Evolutionary conservation across 352 stramenopile species (phyloP).

Genomic region (Pythium insidiosum): DNA sequence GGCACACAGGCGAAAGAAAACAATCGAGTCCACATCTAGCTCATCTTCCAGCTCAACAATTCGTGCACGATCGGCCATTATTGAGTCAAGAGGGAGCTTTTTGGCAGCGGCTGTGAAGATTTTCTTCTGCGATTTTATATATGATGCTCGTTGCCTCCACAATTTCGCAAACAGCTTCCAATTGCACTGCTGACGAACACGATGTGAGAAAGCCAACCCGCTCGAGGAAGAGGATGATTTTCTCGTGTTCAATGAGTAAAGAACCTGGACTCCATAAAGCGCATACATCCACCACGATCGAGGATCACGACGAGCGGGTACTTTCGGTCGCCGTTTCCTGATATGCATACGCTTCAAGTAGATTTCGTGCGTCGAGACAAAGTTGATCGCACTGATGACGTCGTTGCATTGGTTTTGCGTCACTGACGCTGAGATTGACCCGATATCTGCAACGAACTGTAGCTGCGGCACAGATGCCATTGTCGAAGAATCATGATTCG

Average conservation of each 20-base stretch:
- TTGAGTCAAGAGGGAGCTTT: slow-evolving; percentile 35
- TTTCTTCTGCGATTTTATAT: slow-evolving; percentile 71
- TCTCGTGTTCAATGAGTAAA: slow-evolving; percentile 46
- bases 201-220: too few relatives aligned
- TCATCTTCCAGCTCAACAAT: slow-evolving; percentile 62
- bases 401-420: slow-evolving; percentile 73
- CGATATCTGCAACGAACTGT: slow-evolving; percentile 61
- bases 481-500: slow-evolving; percentile 70
- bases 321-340: slow-evolving; percentile 45
- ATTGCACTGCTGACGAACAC: slow-evolving; percentile 18
- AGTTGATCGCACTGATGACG: slow-evolving; percentile 68
- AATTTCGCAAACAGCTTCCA: slow-evolving; percentile 59
- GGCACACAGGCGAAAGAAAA: slow-evolving; percentile 73
- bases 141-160: slow-evolving; percentile 58
- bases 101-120: slow-evolving; percentile 48
- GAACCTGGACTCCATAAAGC: slow-evolving; percentile 50
- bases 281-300: slow-evolving; percentile 77
- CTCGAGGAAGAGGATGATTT: too few relatives aligned
- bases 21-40: slow-evolving; percentile 67
- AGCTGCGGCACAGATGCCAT: slow-evolving; percentile 57
- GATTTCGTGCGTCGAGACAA: slow-evolving; percentile 69
- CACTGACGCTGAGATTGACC: slow-evolving; percentile 53
- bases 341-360: slow-evolving; percentile 81
- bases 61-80: slow-evolving; percentile 32
- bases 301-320: slow-evolving; percentile 35